Evolutionary conservation across 1,284 basidiomycete genomes (phyloP).

Genomic region (Vanrija sp.): DNA sequence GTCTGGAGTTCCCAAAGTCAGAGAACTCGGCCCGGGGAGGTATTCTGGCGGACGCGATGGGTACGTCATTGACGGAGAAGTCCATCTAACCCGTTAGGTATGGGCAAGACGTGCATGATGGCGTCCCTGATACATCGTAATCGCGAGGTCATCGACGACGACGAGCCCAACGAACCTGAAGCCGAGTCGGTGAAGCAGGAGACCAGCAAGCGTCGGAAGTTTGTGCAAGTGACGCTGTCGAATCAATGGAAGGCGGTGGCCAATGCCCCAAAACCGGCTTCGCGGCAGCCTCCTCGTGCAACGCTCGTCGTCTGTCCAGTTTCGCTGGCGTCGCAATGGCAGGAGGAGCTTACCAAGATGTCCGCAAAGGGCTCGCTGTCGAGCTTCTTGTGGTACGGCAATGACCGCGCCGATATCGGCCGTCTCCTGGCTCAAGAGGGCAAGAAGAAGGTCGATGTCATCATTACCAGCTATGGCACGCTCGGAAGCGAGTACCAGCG

Average conservation of each 20-base stretch:
- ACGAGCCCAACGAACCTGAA: constrained; percentile 8
- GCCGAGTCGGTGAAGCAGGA: constrained; percentile 7
- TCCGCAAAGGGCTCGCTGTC: constrained; percentile 63
- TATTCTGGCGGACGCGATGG: constrained; percentile 50
- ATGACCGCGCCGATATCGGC: constrained; percentile 71
- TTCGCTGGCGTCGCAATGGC: constrained; percentile 86
- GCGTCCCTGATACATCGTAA: constrained; percentile 85
- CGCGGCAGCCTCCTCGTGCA: constrained; percentile 50
- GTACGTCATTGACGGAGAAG: constrained; percentile 7
- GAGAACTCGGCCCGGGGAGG: constrained; percentile 71
- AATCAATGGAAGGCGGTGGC: constrained; percentile 46
- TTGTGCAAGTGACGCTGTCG: constrained; percentile 46
- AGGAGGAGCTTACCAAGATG: constrained; percentile 69
- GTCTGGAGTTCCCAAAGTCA: constrained; percentile 76
- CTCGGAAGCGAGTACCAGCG: constrained; percentile 78
- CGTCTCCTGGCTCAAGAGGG: constrained; percentile 57
- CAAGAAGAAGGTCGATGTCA: constrained; percentile 60
- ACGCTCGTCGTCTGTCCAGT: constrained; percentile 93
- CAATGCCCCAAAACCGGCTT: constrained; percentile 20
- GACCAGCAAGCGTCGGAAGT: constrained; percentile 39
- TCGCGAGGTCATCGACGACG: constrained; percentile 48
- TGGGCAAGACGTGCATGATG: constrained; percentile 93
- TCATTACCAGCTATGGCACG: constrained; percentile 87
- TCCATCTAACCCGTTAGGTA: constrained; percentile 57
- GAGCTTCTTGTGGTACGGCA: constrained; percentile 76